phyloP scores from a whole-genome alignment of 768 basidiomycete species.

The Kwoniella shandongensis region DNA sequence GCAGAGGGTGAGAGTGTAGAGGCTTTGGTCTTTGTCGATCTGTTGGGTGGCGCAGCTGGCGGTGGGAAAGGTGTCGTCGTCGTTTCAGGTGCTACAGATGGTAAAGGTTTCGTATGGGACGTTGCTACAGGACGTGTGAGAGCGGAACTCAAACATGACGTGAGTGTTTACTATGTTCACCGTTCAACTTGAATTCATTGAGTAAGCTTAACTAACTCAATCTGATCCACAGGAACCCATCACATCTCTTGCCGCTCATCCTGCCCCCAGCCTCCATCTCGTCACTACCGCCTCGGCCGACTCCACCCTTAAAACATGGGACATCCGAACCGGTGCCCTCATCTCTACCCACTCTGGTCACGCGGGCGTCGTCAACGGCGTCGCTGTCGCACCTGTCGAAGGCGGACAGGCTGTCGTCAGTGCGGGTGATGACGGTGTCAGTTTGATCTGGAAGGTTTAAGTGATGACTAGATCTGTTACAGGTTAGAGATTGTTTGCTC shows the following conservation, averaged over 20 bases:
- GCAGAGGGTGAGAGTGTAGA: slow-evolving; percentile 84
- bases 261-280: slow-evolving; percentile 71
- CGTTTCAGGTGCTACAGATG: slow-evolving; percentile 87
- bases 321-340: slow-evolving; percentile 77
- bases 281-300: slow-evolving; percentile 86
- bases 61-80: slow-evolving; percentile 59
- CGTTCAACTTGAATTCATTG: neutral
- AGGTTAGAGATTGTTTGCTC: no score
- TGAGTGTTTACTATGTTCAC: slow-evolving; percentile 53
- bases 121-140: slow-evolving; percentile 79
- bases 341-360: slow-evolving; percentile 82
- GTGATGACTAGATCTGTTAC: neutral
- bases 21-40: slow-evolving; percentile 76
- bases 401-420: slow-evolving; percentile 66
- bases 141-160: slow-evolving; percentile 77
- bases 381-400: slow-evolving; percentile 63
- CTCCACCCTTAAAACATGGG: slow-evolving; percentile 84
- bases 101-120: slow-evolving; percentile 94
- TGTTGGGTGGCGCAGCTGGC: slow-evolving; percentile 61
- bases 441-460: slow-evolving; percentile 65
- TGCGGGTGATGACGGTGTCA: slow-evolving; percentile 85
- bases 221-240: slow-evolving; percentile 78
- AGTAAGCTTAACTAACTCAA: neutral
- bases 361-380: slow-evolving; percentile 69
- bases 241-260: slow-evolving; percentile 73